phyloP scores from a whole-genome alignment of 495 filamentous ascomycete genomes.

The Letharia lupina region DNA sequence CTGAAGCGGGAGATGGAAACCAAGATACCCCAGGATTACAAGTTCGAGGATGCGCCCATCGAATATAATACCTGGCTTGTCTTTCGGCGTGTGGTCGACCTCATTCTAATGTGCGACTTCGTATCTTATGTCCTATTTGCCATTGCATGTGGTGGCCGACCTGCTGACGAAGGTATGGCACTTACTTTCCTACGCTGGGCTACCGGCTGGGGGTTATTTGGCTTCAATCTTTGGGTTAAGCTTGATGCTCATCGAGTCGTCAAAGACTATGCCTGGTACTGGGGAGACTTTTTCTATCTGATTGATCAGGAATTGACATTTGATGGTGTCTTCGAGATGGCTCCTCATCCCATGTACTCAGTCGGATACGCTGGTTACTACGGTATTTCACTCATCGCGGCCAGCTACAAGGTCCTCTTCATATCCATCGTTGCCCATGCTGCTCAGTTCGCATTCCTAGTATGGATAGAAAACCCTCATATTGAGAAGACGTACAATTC shows the following conservation, averaged over 20 bases:
- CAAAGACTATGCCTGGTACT: constrained; percentile 99
- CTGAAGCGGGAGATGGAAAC: constrained; percentile 85
- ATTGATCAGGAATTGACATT: constrained; percentile 97
- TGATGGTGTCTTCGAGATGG: constrained; percentile 98
- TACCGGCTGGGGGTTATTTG: constrained; percentile 69
- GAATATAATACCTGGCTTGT: constrained; percentile 99
- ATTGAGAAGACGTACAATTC: constrained; percentile 98
- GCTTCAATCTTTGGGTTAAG: constrained; percentile 98
- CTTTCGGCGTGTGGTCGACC: constrained; percentile 86
- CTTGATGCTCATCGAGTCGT: constrained; percentile 96
- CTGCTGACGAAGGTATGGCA: constrained; percentile 56
- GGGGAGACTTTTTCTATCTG: constrained; percentile 99
- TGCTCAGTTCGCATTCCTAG: constrained; percentile 86
- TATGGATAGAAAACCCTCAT: constrained; percentile 87
- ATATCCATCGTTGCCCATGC: constrained; percentile 94
- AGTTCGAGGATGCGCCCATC: constrained; percentile 82
- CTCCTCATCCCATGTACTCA: constrained; percentile 98
- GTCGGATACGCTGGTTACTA: constrained; percentile 98
- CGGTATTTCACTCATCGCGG: constrained; percentile 96
- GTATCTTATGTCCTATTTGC: constrained; percentile 93
- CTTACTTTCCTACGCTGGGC: constrained; percentile 71
- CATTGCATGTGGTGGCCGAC: constrained; percentile 71
- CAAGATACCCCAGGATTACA: constrained; percentile 90
- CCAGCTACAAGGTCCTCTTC: constrained; percentile 93
- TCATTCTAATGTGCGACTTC: constrained; percentile 98